Percentiles rank a stretch among this genome's conserved stretches.
phyloP scores from a whole-genome alignment of 1,284 basidiomycete species.

The Pyrrhoderma lamaoense region DNA sequence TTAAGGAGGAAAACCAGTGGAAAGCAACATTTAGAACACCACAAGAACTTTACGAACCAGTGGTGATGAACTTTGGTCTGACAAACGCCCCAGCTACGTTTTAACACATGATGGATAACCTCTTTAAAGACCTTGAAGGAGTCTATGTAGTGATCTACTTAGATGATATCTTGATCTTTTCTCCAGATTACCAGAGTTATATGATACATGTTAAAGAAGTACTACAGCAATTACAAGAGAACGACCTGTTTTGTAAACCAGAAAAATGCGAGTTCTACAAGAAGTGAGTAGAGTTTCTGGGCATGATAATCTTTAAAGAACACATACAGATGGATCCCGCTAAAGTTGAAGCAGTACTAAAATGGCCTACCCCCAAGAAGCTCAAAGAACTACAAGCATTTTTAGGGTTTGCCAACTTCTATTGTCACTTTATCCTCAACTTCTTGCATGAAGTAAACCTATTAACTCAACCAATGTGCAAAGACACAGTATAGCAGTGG shows the following conservation, averaged over 20 bases:
- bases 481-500: constrained; percentile 22
- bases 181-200: neutral
- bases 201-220: constrained; percentile 24
- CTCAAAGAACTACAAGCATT: constrained; percentile 22
- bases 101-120: constrained; percentile 20
- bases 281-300: too few species aligned
- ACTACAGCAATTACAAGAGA: neutral
- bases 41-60: constrained; percentile 28
- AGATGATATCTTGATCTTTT: constrained; percentile 1
- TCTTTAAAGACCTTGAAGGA: constrained; percentile 14
- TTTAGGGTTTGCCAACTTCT: constrained; percentile 23
- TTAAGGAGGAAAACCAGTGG: constrained; percentile 12
- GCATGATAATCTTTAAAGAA: too few species aligned
- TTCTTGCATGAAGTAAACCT: constrained; percentile 6
- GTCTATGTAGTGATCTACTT: neutral
- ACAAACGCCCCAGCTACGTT: constrained; percentile 33
- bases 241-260: constrained; percentile 22
- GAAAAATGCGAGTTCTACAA: constrained; percentile 27
- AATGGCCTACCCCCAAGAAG: too few species aligned
- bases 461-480: neutral
- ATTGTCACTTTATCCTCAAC: constrained; percentile 19
- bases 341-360: too few species aligned
- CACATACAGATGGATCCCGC: too few species aligned
- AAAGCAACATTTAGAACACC: constrained; percentile 24
- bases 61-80: constrained; percentile 31